Base-by-base conservation (phyloP, 2,329 filamentous ascomycete species). In the Fusarium domesticum region DNA sequence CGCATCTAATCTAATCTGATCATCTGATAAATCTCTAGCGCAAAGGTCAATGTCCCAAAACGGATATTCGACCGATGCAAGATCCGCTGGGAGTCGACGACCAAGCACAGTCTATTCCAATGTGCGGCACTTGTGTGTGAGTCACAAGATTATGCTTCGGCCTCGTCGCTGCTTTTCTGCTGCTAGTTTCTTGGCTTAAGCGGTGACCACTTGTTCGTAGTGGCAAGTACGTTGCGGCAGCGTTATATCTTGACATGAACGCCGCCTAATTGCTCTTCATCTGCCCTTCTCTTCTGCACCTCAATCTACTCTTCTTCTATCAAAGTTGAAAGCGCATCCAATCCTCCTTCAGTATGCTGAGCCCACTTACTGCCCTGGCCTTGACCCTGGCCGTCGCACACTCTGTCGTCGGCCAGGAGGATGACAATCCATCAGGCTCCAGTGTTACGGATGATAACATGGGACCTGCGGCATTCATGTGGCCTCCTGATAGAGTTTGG, bases 381-480 rank as follows among this genome's bases (percentile, higher is more conserved):
- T 42, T 19, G 23, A 10, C 5, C 4, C 5, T 54, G 17, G n/a
- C 32, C 36, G 30, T 56, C 34, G 47, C 40, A 16, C 39, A 47
- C 3, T 23, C 42, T 10, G 53, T 37, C 23, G 33, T 33, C 17
- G 15, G 42, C 12, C 50, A 51, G 28, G 41, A 53, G 3, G 40
- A 50, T 37, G 47, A 45, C 5, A 33, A 34, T 17, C 49, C 50
- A 18, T 47, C 53, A 5, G 25, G 25, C 23, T 32, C 53, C 19
- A 50, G 23, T 31, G 53, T 49, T 16, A 47, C 37, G 8, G 47
- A 56, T 20, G 52, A 60, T n/a, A 59, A 64, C 25, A 71, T 71
- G 66, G 79, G 78, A 10, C 78, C 78, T 6, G 77, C 78, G 16
- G 77, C 75, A 8, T 81, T 84, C 58, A 67, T 83, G 63, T 84